A percentile compares a stretch with the other conserved stretches of the same genome.
Evolutionary conservation across 2,329 filamentous ascomycete genomes (phyloP).

Genomic region (Calonectria fujianensis): DNA sequence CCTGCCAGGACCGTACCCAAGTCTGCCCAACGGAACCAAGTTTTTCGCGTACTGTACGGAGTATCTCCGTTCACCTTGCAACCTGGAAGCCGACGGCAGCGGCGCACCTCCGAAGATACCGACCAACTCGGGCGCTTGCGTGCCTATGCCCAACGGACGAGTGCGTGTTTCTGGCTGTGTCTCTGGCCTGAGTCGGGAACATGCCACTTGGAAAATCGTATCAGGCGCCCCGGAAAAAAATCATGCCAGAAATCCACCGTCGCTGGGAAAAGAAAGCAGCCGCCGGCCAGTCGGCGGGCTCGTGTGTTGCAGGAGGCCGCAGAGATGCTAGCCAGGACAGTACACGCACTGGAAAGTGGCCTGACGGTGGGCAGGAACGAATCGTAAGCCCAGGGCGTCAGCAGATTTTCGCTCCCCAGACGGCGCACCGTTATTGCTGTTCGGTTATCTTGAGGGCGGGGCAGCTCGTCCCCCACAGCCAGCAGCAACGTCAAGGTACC

Average conservation of each 20-base stretch:
- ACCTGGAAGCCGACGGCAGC: not conserved
- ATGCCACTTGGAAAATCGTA: constrained; percentile 36
- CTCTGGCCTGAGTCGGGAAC: constrained; percentile 29
- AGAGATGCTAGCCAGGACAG: constrained; percentile 11
- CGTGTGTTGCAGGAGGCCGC: not conserved
- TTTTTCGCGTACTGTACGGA: constrained; percentile 22
- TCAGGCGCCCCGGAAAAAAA: constrained; percentile 37
- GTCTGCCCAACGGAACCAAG: not conserved
- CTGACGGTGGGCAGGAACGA: constrained; percentile 38
- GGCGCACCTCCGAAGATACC: constrained; percentile 10
- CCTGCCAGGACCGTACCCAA: constrained; percentile 11
- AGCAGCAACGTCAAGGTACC: not conserved
- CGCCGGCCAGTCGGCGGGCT: not conserved
- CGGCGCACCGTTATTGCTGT: constrained; percentile 10
- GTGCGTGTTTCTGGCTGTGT: not conserved
- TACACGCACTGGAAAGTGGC: constrained; percentile 32
- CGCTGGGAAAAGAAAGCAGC: constrained; percentile 19
- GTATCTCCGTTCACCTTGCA: constrained; percentile 15
- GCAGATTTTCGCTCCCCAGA: constrained; percentile 39
- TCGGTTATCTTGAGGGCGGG: constrained; percentile 37
- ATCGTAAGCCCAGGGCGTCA: constrained; percentile 40
- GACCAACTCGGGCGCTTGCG: not conserved
- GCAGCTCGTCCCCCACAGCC: constrained; percentile 18
- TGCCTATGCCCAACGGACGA: not conserved
- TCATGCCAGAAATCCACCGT: constrained; percentile 37